Percentiles rank a stretch among this genome's conserved stretches.
Evolutionary conservation across 2,329 filamentous ascomycete species (phyloP).

Genomic region (Teratosphaeria nubilosa): DNA sequence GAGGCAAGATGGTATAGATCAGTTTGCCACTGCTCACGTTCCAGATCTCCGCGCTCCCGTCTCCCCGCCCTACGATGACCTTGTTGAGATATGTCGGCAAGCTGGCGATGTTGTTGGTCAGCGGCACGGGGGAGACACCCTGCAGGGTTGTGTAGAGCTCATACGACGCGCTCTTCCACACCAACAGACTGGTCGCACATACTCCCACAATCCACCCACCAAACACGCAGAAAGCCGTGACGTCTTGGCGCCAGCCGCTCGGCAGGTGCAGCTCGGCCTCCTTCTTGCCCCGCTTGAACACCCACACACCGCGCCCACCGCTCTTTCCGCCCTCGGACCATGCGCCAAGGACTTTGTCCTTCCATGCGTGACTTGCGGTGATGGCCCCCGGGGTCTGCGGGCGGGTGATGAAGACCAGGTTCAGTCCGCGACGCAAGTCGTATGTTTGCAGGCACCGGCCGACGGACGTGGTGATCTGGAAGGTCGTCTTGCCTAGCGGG

Average conservation of each 20-base stretch:
- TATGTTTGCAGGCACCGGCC: constrained; percentile 89
- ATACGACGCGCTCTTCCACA: constrained; percentile 75
- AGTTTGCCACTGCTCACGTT: constrained; percentile 87
- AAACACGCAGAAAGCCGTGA: constrained; percentile 70
- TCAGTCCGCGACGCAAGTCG: constrained; percentile 79
- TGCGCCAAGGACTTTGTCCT: constrained; percentile 76
- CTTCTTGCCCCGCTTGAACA: constrained; percentile 85
- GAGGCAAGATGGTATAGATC: constrained; percentile 78
- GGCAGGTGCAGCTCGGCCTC: constrained; percentile 64
- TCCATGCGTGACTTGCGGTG: constrained; percentile 80
- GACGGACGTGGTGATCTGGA: constrained; percentile 93
- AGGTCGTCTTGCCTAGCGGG: constrained; percentile 84
- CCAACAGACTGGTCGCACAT: constrained; percentile 63
- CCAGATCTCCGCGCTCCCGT: constrained; percentile 94
- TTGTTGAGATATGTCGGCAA: constrained; percentile 97
- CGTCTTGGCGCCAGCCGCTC: constrained; percentile 54
- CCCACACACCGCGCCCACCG: constrained; percentile 62
- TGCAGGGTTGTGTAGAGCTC: constrained; percentile 84
- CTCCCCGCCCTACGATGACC: constrained; percentile 74
- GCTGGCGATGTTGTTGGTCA: constrained; percentile 70
- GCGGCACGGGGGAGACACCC: constrained; percentile 47
- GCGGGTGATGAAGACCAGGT: constrained; percentile 84
- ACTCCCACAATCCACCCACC: constrained; percentile 86
- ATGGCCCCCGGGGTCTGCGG: constrained; percentile 81
- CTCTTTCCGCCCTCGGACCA: constrained; percentile 55